Conservation (phyloP, 2,329 filamentous ascomycete species). For the Colletotrichum sublineola region DNA sequence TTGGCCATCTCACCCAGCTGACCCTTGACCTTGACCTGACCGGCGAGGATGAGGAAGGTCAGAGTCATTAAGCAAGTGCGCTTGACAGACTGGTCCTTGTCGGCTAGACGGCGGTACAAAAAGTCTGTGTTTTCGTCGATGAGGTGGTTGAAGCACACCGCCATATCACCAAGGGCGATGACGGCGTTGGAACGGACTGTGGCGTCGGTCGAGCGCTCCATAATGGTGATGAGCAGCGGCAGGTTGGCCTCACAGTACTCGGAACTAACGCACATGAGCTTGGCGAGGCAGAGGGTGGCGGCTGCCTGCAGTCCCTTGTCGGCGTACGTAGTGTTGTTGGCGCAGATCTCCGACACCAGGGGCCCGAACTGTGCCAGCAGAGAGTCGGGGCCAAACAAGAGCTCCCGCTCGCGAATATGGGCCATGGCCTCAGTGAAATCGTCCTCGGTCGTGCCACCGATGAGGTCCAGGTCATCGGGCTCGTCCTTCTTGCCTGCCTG, state of each 20-base stretch:
- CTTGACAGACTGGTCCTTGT: slow-evolving; percentile 90
- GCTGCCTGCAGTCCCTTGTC: slow-evolving; percentile 93
- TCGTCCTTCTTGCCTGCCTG: slow-evolving; percentile 61
- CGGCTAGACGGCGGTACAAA: slow-evolving; percentile 91
- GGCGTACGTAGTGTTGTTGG: slow-evolving; percentile 91
- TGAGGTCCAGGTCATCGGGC: slow-evolving; percentile 92
- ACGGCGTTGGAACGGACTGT: slow-evolving; percentile 96
- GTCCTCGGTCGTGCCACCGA: slow-evolving; percentile 95
- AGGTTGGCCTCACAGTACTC: slow-evolving; percentile 97
- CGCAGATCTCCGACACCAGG: slow-evolving; percentile 92
- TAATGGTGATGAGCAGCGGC: slow-evolving; percentile 94
- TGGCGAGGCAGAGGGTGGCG: slow-evolving; percentile 93
- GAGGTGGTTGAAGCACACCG: slow-evolving; percentile 98
- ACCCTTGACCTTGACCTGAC: slow-evolving; percentile 99
- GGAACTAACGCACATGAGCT: slow-evolving; percentile 97
- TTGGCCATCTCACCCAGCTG: slow-evolving; percentile 99
- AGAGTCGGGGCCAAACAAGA: slow-evolving; percentile 85
- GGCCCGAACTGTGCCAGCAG: slow-evolving; percentile 92
- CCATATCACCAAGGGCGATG: slow-evolving; percentile 98
- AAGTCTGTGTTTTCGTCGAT: slow-evolving; percentile 99
- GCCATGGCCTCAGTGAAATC: slow-evolving; percentile 90
- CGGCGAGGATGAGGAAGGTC: slow-evolving; percentile 95
- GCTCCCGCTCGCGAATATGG: slow-evolving; percentile 85
- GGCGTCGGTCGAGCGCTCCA: slow-evolving; percentile 92
- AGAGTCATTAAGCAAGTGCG: slow-evolving; percentile 98